phyloP scores from a whole-genome alignment of 345 rosid species.

The Sonneratia alba region DNA sequence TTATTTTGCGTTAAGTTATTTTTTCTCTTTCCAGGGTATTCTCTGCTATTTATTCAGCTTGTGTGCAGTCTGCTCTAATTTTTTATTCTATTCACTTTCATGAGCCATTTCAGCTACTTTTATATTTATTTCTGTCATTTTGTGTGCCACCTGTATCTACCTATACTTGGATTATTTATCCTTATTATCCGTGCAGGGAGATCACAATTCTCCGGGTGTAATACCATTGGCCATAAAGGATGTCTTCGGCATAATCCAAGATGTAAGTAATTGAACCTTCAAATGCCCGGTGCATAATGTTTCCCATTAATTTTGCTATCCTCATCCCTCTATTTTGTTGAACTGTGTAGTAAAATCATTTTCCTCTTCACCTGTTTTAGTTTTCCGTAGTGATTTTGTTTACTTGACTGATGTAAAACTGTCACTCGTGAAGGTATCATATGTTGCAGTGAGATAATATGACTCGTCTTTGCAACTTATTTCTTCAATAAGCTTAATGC shows the following conservation, averaged over 20 bases:
- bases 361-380: not conserved
- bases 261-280: slow-evolving; percentile 45
- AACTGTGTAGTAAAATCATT: not conserved
- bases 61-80: not conserved
- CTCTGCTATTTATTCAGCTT: not conserved
- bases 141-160: not conserved
- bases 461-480: too few relatives aligned
- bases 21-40: not conserved
- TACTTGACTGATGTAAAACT: too few relatives aligned
- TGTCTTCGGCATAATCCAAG: slow-evolving; percentile 95
- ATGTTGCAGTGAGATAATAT: too few relatives aligned
- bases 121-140: too few relatives aligned
- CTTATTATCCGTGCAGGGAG: slow-evolving; percentile 56
- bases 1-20: not conserved
- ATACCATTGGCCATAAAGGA: slow-evolving; percentile 98
- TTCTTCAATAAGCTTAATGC: too few relatives aligned
- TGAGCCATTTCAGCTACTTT: not conserved
- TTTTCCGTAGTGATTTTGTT: too few relatives aligned
- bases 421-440: too few relatives aligned
- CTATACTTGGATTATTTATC: not conserved
- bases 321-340: not conserved
- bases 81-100: not conserved
- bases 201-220: slow-evolving; percentile 88
- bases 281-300: not conserved
- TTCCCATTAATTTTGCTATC: not conserved